Evolutionary conservation across 257 asterid genomes (phyloP).

Genomic region (Voacanga thouarsii): DNA sequence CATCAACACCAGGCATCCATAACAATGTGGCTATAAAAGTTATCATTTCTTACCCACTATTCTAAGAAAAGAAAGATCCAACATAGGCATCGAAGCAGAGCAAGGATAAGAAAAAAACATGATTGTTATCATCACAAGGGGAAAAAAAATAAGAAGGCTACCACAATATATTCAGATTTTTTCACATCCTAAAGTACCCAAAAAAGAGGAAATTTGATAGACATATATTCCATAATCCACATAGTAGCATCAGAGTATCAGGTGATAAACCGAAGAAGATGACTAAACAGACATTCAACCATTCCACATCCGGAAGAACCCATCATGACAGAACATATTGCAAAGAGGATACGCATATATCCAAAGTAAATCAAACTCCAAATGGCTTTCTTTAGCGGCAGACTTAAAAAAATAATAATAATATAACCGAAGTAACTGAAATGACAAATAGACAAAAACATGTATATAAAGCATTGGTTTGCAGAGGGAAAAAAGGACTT

Average conservation of each 20-base stretch:
- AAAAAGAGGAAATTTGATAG: slow-evolving; percentile 20
- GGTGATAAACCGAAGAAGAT: slow-evolving; percentile 8
- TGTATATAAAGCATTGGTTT: too few species aligned
- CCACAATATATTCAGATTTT: slow-evolving; percentile 53
- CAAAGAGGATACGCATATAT: neutral
- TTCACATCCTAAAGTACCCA: slow-evolving; percentile 26
- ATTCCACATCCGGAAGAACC: neutral
- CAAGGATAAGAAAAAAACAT: neutral
- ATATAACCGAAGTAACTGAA: neutral
- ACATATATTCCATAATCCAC: slow-evolving; percentile 23
- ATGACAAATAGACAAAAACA: neutral
- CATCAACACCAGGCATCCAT: neutral
- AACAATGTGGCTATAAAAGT: neutral
- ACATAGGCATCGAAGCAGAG: neutral
- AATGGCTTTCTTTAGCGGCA: neutral
- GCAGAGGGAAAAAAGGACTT: neutral
- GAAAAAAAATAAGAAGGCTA: slow-evolving; percentile 3
- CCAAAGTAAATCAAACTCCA: neutral
- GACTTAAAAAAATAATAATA: too few species aligned
- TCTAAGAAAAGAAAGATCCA: neutral
- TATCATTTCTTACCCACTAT: neutral
- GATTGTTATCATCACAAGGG: slow-evolving; percentile 28
- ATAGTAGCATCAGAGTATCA: slow-evolving; percentile 7
- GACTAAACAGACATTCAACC: neutral
- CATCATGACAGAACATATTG: neutral